These are phyloP conservation scores for Halenospora varia DNA, from an alignment of 495 filamentous ascomycete genomes.

Conservation along the genomic window DNA sequence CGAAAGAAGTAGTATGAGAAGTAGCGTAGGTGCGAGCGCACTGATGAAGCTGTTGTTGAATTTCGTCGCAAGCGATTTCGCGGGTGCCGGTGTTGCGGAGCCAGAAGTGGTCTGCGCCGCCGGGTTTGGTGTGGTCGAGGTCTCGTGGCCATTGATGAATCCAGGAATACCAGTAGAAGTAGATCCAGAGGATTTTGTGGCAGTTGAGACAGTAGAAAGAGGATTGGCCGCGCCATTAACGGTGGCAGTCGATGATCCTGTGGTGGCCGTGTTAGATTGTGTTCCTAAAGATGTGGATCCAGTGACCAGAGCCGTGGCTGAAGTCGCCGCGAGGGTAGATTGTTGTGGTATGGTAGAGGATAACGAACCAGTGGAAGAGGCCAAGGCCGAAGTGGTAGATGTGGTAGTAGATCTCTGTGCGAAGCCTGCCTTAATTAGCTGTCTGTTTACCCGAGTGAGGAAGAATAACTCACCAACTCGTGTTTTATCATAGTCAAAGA, in stretches of 20 bases:
- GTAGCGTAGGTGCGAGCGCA: neutral
- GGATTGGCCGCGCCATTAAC: neutral
- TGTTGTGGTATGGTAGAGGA: conserved; percentile 9
- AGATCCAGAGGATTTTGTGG: neutral
- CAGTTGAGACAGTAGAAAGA: neutral
- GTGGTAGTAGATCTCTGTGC: conserved; percentile 1
- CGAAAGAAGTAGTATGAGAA: too few species aligned
- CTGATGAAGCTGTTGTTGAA: neutral
- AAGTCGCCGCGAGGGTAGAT: conserved; percentile 17
- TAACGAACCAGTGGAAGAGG: conserved; percentile 6
- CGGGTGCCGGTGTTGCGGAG: neutral
- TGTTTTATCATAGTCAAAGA: conserved; percentile 67
- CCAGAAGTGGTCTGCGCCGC: neutral
- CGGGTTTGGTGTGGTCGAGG: neutral
- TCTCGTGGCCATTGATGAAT: neutral
- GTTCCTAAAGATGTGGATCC: conserved; percentile 69
- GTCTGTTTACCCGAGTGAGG: neutral
- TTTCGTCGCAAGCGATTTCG: neutral
- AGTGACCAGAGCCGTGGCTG: conserved; percentile 58
- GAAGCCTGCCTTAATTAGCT: conserved; percentile 3
- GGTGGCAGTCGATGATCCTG: neutral
- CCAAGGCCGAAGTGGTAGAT: conserved; percentile 3
- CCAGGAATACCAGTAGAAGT: neutral
- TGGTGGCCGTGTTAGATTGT: neutral
- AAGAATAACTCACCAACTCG: conserved; percentile 43